phyloP scores from a whole-genome alignment of 1,139 yeast genomes.

The Pichia sp. region DNA sequence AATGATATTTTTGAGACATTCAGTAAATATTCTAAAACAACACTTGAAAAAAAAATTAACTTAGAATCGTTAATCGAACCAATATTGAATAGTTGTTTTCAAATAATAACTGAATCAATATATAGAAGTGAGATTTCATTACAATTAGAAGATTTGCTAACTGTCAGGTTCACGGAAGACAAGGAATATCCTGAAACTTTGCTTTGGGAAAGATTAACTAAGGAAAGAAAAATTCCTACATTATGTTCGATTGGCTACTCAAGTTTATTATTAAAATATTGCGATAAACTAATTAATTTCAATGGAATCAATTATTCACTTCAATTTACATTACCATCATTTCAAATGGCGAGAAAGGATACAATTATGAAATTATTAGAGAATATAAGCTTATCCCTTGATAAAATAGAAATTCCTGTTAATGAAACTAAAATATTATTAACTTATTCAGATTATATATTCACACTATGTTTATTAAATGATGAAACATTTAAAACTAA shows the following conservation, averaged over 20 bases:
- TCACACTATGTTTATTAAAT: slow-evolving; percentile 16
- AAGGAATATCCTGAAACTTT: slow-evolving; percentile 4
- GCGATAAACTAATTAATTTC: slow-evolving; percentile 15
- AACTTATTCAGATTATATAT: slow-evolving; percentile 23
- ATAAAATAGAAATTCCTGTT: neutral
- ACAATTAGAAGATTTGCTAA: too few relatives aligned
- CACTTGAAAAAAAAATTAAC: slow-evolving; percentile 6
- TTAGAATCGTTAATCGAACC: slow-evolving; percentile 14
- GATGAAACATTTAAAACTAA: slow-evolving; percentile 1
- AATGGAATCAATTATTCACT: slow-evolving; percentile 22
- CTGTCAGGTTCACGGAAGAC: too few relatives aligned
- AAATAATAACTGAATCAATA: slow-evolving; percentile 11
- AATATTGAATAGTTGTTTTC: slow-evolving; percentile 16
- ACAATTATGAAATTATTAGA: slow-evolving; percentile 17
- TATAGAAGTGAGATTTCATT: too few relatives aligned
- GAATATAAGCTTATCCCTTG: neutral
- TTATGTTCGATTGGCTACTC: slow-evolving; percentile 20
- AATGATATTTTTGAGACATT: slow-evolving; percentile 11
- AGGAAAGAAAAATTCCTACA: slow-evolving; percentile 16
- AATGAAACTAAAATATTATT: slow-evolving; percentile 11
- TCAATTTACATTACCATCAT: slow-evolving; percentile 20
- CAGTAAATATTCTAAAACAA: slow-evolving; percentile 1
- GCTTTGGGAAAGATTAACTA: slow-evolving; percentile 13
- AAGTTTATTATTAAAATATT: slow-evolving; percentile 16
- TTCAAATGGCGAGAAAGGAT: slow-evolving; percentile 14